A percentile compares a stretch with the other conserved stretches of the same genome.
These are phyloP conservation scores for Dactylonectria macrodidyma DNA, from an alignment of 2,329 filamentous ascomycete species.

Conservation along the genomic window DNA sequence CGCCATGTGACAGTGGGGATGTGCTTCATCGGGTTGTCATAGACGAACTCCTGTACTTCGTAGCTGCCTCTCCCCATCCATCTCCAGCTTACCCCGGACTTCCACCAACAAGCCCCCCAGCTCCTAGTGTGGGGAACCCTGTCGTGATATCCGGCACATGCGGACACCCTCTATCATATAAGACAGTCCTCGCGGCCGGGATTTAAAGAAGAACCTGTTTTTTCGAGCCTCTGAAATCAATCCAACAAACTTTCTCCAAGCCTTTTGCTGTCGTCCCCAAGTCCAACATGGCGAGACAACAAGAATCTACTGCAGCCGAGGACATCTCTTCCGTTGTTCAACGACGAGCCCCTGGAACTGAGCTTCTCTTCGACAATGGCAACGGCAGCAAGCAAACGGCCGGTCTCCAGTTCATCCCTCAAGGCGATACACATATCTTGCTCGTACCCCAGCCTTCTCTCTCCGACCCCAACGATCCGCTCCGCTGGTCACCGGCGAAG, in stretches of 20 bases:
- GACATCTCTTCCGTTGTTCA: constrained; percentile 9
- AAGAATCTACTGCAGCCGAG: not conserved
- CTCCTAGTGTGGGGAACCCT: constrained; percentile 10
- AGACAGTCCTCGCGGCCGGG: constrained; percentile 5
- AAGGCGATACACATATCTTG: constrained; percentile 18
- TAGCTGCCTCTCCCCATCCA: constrained; percentile 7
- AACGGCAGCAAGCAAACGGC: constrained; percentile 1
- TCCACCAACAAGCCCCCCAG: not conserved
- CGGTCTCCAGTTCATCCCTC: constrained; percentile 14
- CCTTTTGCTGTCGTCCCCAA: not conserved
- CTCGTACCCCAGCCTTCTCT: constrained; percentile 23
- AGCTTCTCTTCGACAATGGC: constrained; percentile 22
- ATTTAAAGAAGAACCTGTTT: not conserved
- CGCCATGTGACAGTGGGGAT: not conserved
- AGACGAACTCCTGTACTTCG: not conserved
- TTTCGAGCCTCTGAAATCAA: not conserved
- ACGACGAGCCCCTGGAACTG: constrained; percentile 20
- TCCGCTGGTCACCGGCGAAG: constrained; percentile 16
- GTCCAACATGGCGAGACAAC: constrained; percentile 6
- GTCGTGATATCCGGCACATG: not conserved
- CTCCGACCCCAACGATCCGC: constrained; percentile 23
- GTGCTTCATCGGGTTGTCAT: not conserved
- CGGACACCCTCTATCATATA: constrained; percentile 5
- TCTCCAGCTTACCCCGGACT: constrained; percentile 16
- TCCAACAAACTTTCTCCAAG: not conserved